Base-by-base conservation (phyloP, 2,329 filamentous ascomycete species). In the Cucurbitaria berberidis region DNA sequence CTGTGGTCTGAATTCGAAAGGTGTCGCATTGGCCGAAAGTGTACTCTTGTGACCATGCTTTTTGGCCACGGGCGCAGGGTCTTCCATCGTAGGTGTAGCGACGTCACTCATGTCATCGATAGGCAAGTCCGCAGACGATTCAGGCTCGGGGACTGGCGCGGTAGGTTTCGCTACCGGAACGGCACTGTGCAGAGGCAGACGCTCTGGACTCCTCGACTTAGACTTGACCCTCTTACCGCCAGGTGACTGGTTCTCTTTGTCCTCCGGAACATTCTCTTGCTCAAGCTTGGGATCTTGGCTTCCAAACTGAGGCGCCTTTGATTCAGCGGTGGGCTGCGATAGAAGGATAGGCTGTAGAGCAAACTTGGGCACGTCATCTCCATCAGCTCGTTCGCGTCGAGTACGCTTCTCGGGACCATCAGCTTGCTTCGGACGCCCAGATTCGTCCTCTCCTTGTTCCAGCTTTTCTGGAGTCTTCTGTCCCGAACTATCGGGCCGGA, bases 351-450 rank as follows among this genome's bases (percentile, higher is more conserved):
- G 71, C 51, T 73, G 72, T 5, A 69, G 50, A 76, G 91, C 90
- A 72, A 96, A 96, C 45, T 86, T 80, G 19, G 89, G 88, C 21
- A 93, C 86, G 44, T 88, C 84, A 64, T 96, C 87, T 16, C 85
- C 88, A 65, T 89, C 87, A 46, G 82, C 84, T 16, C 81, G 84
- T 40, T 76, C 81, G 53, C 85, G 86, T 62, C 87, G 86, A 58
- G 86, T 86, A 70, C 92, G 86, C 81, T 96, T 97, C 67, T 87
- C 80, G 35, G 91, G 86, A 19, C 85, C 86, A 53, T 88, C 84
- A 51, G 80, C 80, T 57, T 89, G 85, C n/a, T 80, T 81, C 18
- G 83, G 74, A 22, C 86, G 84, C 15, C 87, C 86, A 56, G 87
- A 81, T 3, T 83, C 80, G 55, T 86, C 84, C 52, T 89, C 82